Evolutionary conservation across 2,329 filamentous ascomycete species (phyloP), one percentile per base, ranked within the genome.

Genomic region (Neurospora sp.): DNA sequence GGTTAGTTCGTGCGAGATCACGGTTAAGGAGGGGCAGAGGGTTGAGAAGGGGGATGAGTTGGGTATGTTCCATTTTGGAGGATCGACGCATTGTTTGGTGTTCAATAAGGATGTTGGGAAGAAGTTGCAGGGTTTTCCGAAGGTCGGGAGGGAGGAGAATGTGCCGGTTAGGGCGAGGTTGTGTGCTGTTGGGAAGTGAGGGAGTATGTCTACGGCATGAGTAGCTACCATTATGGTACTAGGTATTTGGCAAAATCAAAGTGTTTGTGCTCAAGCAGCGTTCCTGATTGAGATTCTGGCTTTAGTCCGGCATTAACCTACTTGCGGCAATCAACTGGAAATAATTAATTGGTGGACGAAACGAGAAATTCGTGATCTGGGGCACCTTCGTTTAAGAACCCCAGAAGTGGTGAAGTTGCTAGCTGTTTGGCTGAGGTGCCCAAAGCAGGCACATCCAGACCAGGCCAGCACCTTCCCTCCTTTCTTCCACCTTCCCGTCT

Each of bases 11-110:
- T 93, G 90, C 75, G 90, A 93, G 68, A 88, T 92, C 67, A 90
- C 87, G 0, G 89, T 92, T 11, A 83, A 83, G 74, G 86, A 89
- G 76, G 90, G 90, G 0, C 84, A 93, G 76, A 83, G 84, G 68
- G 76, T 93, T 17, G 82, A 82, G 68, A 93, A 93, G 82, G 91
- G 91, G 1, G 86, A 93, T 4, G 81, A 93, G 80, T 82, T 89
- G 46, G 91, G 91, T 58, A 93, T 92, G 90, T 93, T 93, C 79
- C 91, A 93, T 76, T 93, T 90, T 77, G 91, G 91, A n/a, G 91
- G 91, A 0, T 90, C 86, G 7, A 88, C 87, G 1, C 88, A 92
- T 76, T 91, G 89, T 74, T 76, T 93, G 74, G 76, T 93, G 2
- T 93, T 93, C 80, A 79, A 86, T 36, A 83, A 85, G 72, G 84